Percentiles rank a stretch among this genome's conserved stretches.
phyloP scores from a whole-genome alignment of 2,329 filamentous ascomycete species.

The Penicillium sp. region DNA sequence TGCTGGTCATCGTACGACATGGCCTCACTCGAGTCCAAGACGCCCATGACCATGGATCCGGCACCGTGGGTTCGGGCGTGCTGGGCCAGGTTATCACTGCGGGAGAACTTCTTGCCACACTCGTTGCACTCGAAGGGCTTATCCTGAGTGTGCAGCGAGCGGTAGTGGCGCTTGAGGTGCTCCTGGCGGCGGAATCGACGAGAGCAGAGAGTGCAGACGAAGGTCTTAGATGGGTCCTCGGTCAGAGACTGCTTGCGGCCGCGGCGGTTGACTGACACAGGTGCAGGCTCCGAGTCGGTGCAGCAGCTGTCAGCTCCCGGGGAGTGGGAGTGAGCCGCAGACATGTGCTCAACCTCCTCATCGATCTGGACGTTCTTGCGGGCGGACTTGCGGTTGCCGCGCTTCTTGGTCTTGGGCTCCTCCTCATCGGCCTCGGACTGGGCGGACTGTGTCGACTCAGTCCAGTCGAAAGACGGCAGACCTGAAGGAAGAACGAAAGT shows the following conservation, averaged over 20 bases:
- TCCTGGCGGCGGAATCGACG: constrained; percentile 97
- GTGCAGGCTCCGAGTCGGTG: constrained; percentile 43
- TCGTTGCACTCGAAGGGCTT: constrained; percentile 98
- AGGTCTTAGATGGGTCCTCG: constrained; percentile 97
- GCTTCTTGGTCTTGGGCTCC: constrained; percentile 54
- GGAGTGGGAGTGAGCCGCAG: constrained; percentile 43
- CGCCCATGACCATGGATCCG: constrained; percentile 85
- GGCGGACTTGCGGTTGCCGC: constrained; percentile 40
- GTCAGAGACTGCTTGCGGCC: constrained; percentile 98
- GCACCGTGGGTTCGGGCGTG: constrained; percentile 91
- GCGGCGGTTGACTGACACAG: constrained; percentile 73
- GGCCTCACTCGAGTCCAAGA: constrained; percentile 70
- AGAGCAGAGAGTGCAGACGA: constrained; percentile 93
- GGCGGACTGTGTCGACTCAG: constrained; percentile 27
- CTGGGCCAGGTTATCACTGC: constrained; percentile 95
- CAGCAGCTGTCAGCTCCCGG: constrained; percentile 48
- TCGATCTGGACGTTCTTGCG: constrained; percentile 50
- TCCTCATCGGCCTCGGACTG: constrained; percentile 46
- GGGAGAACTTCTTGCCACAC: constrained; percentile 98
- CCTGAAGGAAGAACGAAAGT: constrained; percentile 61
- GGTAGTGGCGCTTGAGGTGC: constrained; percentile 97
- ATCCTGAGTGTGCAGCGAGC: constrained; percentile 95
- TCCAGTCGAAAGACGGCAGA: constrained; percentile 61
- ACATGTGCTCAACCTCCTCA: constrained; percentile 44
- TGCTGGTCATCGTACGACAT: constrained; percentile 49